Evolutionary conservation across 2,329 filamentous ascomycete species (phyloP).

Genomic region (Aspergillus sp.): DNA sequence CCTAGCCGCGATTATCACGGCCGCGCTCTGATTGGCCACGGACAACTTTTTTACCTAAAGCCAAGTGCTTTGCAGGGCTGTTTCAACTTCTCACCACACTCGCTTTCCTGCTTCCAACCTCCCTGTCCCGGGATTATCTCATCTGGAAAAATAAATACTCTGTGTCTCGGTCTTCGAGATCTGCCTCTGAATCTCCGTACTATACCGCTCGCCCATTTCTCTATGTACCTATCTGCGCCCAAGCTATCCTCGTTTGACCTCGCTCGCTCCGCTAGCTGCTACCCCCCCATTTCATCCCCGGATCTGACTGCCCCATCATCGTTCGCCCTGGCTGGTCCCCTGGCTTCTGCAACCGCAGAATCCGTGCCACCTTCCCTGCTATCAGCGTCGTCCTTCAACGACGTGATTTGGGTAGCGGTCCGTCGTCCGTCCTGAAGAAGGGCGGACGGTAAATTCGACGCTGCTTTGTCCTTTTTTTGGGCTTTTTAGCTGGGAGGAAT

Average conservation of each 20-base stretch:
- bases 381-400: constrained; percentile 26
- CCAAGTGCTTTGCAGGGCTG: not conserved
- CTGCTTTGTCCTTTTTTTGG: constrained; percentile 8
- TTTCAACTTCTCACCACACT: constrained; percentile 6
- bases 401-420: constrained; percentile 48
- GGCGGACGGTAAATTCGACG: constrained; percentile 50
- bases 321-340: constrained; percentile 17
- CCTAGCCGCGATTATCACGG: constrained; percentile 19
- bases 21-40: constrained; percentile 18
- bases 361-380: constrained; percentile 19
- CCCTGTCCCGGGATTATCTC: constrained; percentile 8
- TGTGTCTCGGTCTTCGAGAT: constrained; percentile 6
- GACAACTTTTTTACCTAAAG: constrained; percentile 1
- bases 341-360: constrained; percentile 11
- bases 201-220: constrained; percentile 21
- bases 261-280: constrained; percentile 28
- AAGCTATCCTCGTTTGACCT: constrained; percentile 27
- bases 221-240: constrained; percentile 39
- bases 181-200: not conserved
- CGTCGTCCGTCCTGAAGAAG: constrained; percentile 52
- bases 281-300: constrained; percentile 15
- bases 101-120: constrained; percentile 2
- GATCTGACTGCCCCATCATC: constrained; percentile 15
- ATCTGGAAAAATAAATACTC: not conserved
- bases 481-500: not conserved